phyloP scores from a whole-genome alignment of 2,329 filamentous ascomycete genomes.

The Ophiostoma perfectum region DNA sequence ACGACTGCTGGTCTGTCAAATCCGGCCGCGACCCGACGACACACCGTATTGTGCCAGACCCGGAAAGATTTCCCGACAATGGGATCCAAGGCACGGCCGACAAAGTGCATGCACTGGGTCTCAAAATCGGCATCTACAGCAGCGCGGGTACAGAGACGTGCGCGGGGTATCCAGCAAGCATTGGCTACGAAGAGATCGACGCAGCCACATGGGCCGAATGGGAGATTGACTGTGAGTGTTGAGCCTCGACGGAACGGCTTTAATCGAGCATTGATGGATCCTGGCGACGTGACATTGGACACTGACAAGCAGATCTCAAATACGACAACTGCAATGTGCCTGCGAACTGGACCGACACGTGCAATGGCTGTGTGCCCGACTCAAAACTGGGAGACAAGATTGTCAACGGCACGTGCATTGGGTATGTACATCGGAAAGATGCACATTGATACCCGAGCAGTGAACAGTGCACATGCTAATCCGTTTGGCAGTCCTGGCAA shows the following conservation, averaged over 20 bases:
- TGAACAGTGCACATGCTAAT: background rate
- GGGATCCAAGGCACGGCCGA: conserved; percentile 52
- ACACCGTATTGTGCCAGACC: conserved; percentile 43
- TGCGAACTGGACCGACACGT: conserved; percentile 20
- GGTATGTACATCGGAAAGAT: background rate
- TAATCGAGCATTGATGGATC: no score
- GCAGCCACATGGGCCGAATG: conserved; percentile 53
- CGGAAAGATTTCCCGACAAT: conserved; percentile 47
- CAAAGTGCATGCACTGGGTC: conserved; percentile 49
- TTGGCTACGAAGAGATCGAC: conserved; percentile 54
- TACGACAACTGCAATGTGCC: conserved; percentile 49
- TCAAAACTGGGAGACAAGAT: conserved; percentile 13
- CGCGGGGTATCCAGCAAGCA: conserved; percentile 51
- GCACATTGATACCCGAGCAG: no score
- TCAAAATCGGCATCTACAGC: conserved; percentile 61
- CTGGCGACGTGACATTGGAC: no score
- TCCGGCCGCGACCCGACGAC: conserved; percentile 39
- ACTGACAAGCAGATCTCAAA: conserved; percentile 42
- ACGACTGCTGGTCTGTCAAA: conserved; percentile 57
- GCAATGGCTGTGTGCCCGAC: conserved; percentile 17
- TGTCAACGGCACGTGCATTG: conserved; percentile 9
- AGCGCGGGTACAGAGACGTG: conserved; percentile 47
- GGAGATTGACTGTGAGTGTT: conserved; percentile 50
- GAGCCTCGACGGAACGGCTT: background rate
- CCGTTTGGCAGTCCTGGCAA: background rate